phyloP scores from a whole-genome alignment of 2,329 filamentous ascomycete species.

The Fusarium chuoi region DNA sequence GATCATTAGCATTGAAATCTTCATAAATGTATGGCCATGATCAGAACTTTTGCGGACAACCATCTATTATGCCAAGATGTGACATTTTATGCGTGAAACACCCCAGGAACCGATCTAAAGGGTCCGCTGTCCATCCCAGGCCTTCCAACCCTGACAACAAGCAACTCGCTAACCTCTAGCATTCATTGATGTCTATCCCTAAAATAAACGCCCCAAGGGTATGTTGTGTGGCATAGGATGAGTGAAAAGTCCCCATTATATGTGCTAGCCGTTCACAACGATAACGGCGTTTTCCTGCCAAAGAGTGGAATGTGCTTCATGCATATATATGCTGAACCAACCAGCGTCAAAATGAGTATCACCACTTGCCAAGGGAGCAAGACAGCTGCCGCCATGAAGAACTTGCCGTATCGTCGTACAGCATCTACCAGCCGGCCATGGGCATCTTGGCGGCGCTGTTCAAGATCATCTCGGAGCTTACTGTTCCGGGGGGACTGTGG shows the following conservation, averaged over 20 bases:
- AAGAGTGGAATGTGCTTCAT: conserved; percentile 45
- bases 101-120: conserved; percentile 34
- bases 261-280: conserved; percentile 39
- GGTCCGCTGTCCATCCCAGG: conserved; percentile 11
- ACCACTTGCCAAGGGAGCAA: conserved; percentile 59
- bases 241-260: conserved; percentile 15
- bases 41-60: conserved; percentile 6
- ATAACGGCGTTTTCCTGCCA: conserved; percentile 33
- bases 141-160: conserved; percentile 6
- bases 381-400: conserved; percentile 56
- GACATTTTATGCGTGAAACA: conserved; percentile 23
- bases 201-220: conserved; percentile 48
- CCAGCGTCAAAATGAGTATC: conserved; percentile 48
- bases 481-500: conserved; percentile 29
- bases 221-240: conserved; percentile 37
- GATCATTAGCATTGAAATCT: not conserved
- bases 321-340: conserved; percentile 55
- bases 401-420: conserved; percentile 56
- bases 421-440: conserved; percentile 53
- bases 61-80: conserved; percentile 38
- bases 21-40: not conserved
- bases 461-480: conserved; percentile 46
- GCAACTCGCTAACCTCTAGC: conserved; percentile 13
- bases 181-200: conserved; percentile 30
- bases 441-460: conserved; percentile 48